Percentiles rank a stretch among this genome's conserved stretches.
Conservation (phyloP, 805 yeast species). For the Metschnikowia cubensis region DNA sequence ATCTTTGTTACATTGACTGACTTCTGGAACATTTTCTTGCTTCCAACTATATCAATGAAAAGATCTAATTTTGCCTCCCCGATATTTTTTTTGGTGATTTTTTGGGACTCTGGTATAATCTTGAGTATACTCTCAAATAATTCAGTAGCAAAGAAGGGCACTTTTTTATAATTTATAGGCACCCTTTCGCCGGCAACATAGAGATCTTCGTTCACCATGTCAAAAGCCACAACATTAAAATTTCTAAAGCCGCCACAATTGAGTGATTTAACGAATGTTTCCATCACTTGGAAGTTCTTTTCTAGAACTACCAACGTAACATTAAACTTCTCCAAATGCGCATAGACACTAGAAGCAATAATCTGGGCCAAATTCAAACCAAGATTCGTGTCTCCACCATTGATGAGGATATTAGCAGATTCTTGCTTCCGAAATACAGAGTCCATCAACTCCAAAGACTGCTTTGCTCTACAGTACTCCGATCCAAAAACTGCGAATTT, state of each 20-base stretch:
- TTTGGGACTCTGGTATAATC: conserved; percentile 19
- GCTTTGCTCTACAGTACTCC: conserved; percentile 36
- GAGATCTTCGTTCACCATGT: conserved; percentile 32
- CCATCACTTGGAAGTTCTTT: conserved; percentile 17
- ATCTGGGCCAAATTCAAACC: conserved; percentile 36
- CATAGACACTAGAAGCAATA: conserved; percentile 27
- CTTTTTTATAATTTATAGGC: conserved; percentile 35
- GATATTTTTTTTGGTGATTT: conserved; percentile 20
- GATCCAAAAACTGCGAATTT: conserved; percentile 31
- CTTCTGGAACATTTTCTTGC: conserved; percentile 34
- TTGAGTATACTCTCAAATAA: conserved; percentile 31
- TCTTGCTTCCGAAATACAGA: conserved; percentile 10
- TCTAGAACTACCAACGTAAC: conserved; percentile 31
- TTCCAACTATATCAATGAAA: conserved; percentile 39
- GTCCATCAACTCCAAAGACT: conserved; percentile 27
- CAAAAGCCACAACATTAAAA: conserved; percentile 30
- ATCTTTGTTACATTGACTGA: conserved; percentile 26
- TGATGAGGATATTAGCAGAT: conserved; percentile 32
- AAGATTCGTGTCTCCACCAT: conserved; percentile 41
- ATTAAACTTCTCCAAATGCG: conserved; percentile 22
- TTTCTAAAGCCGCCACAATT: conserved; percentile 19
- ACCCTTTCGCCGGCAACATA: conserved; percentile 32
- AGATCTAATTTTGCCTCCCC: conserved; percentile 31
- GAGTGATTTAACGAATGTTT: conserved; percentile 18
- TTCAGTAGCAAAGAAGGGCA: conserved; percentile 36